Evolutionary conservation across 768 basidiomycete genomes (phyloP).

Genomic region (Leccinum longicurvipes): DNA sequence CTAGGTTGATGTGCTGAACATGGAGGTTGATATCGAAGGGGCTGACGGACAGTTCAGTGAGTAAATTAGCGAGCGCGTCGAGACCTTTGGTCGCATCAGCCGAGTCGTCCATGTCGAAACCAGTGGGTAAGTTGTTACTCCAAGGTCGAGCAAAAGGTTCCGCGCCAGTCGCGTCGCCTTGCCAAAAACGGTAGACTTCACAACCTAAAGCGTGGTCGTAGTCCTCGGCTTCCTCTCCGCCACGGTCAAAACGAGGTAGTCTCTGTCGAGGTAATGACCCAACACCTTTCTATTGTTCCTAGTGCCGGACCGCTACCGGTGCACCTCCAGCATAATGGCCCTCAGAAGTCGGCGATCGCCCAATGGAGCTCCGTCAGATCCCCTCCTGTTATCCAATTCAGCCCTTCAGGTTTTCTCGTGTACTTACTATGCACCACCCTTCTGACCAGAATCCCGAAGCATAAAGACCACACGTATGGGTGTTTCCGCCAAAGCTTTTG

Average conservation of each 20-base stretch:
- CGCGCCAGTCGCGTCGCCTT: neutral
- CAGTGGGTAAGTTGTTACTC: neutral
- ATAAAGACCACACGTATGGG: neutral
- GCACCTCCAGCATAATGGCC: neutral
- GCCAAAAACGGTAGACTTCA: constrained; percentile 8
- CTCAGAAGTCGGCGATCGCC: neutral
- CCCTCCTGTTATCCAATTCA: neutral
- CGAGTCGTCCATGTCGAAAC: constrained; percentile 48
- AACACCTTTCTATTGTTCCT: too few species aligned
- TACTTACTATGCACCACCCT: neutral
- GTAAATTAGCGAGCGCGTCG: constrained; percentile 58
- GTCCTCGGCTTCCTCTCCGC: neutral
- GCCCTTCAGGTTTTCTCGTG: neutral
- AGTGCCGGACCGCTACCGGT: too few species aligned
- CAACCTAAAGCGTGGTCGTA: neutral
- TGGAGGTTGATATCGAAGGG: constrained; percentile 66
- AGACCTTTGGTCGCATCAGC: constrained; percentile 39
- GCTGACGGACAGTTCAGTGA: constrained; percentile 54
- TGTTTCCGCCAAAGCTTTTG: neutral
- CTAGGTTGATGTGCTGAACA: constrained; percentile 61
- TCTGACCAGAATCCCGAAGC: neutral
- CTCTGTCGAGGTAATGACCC: neutral
- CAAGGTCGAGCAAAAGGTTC: neutral
- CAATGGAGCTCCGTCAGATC: neutral
- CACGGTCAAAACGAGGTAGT: neutral